phyloP scores from a whole-genome alignment of 768 basidiomycete genomes.

The Rubroboletus pulcherrimus region DNA sequence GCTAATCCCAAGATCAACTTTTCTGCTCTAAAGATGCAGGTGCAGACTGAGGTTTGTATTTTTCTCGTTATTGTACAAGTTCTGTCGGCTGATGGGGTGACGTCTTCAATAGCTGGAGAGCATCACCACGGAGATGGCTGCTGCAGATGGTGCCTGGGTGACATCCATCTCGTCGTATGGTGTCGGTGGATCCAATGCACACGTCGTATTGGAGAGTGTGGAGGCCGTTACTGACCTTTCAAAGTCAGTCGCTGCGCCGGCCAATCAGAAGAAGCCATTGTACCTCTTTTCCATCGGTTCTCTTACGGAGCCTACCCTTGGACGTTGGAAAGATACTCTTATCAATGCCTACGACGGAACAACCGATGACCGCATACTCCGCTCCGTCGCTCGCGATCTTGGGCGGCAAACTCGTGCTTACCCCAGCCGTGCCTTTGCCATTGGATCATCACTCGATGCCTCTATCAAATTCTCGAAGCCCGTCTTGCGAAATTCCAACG shows the following conservation, averaged over 20 bases:
- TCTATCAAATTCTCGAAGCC: constrained; percentile 30
- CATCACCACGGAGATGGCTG: constrained; percentile 28
- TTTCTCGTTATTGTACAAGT: background rate
- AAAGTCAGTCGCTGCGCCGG: background rate
- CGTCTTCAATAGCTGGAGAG: constrained; percentile 16
- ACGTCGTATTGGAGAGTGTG: constrained; percentile 29
- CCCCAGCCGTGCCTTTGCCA: constrained; percentile 24
- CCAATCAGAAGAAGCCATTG: constrained; percentile 12
- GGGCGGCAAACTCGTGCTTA: constrained; percentile 30
- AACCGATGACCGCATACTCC: constrained; percentile 23
- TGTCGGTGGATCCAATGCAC: constrained; percentile 34
- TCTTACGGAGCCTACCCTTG: constrained; percentile 24
- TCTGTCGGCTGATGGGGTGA: background rate
- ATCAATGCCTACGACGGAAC: constrained; percentile 9
- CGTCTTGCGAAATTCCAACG: constrained; percentile 19
- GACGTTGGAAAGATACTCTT: constrained; percentile 26
- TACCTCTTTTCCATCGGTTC: constrained; percentile 29
- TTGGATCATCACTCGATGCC: constrained; percentile 20
- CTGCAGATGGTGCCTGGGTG: constrained; percentile 27
- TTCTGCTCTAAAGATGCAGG: constrained; percentile 21
- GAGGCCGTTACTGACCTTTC: constrained; percentile 17
- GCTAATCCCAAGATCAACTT: constrained; percentile 29
- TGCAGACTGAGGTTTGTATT: constrained; percentile 22
- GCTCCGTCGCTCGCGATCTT: constrained; percentile 27
- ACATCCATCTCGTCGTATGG: constrained; percentile 33